Base-by-base conservation (phyloP, 208 protist species). In the Crithidia thermophila region DNA sequence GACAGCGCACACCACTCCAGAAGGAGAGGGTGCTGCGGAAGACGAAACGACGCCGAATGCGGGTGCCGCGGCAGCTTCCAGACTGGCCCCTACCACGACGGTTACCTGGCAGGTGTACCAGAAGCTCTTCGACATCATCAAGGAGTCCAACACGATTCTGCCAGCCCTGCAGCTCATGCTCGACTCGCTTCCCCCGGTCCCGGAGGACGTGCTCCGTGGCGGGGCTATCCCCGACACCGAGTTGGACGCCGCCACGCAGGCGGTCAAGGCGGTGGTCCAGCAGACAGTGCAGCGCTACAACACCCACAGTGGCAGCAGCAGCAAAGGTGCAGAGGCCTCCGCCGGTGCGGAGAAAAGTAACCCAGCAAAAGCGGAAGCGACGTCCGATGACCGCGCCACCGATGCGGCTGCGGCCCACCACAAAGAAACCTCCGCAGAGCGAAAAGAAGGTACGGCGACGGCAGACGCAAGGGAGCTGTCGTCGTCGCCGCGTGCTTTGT, bases 81-180 rank as follows among this genome's bases (percentile, higher is more conserved):
- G 3, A 11, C 4, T 33, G 8, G 13, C 59, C n/a, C 34, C 39
- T 21, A 30, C 34, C 13, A 23, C 53, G 21, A 39, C 61, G 28
- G 63, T 89, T 34, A 75, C 75, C 33, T 93, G 84, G 81, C 79
- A 87, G 34, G 75, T 81, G 16, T 93, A 87, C 50, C 70, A 87
- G 47, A 88, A 81, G 30, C 25, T 90, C 18, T 82, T 93, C 63
- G 84, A 93, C 51, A 61, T 93, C 18, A 72, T 93, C 53, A 75
- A 47, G 8, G 87, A 90, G 60, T 75, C 61, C n/a, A 80, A 90
- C 34, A 50, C 10, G 30, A 73, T 86, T 30, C 33, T 79, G 55
- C 70, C 56, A 11, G 81, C 72, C 25, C 77, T 93, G 72, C 45
- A 75, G 53, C 69, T 90, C 20, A 69, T 77, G 11, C 56, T 90